A percentile compares a stretch with the other conserved stretches of the same genome.
These are phyloP conservation scores for Cyclostephanos tholiformis DNA, from an alignment of 108 stramenopile genomes.

Conservation along the genomic window DNA sequence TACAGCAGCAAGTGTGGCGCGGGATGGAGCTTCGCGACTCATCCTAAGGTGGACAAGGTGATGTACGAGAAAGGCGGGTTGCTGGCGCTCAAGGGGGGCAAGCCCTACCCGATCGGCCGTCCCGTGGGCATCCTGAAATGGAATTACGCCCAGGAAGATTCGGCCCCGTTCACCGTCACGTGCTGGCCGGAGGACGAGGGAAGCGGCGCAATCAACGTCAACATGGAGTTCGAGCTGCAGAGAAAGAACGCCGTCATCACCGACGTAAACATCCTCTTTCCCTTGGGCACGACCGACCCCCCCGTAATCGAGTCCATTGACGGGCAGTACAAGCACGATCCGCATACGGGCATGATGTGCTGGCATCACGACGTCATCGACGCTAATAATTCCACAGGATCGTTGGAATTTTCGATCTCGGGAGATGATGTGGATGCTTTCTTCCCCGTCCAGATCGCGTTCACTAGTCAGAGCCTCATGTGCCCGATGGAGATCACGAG, in stretches of 20 bases:
- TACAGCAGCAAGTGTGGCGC: constrained; percentile 55
- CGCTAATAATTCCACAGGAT: constrained; percentile 79
- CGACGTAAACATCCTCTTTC: constrained; percentile 94
- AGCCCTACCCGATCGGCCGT: constrained; percentile 92
- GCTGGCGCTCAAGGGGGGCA: constrained; percentile 91
- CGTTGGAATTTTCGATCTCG: constrained; percentile 91
- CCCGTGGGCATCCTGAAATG: constrained; percentile 95
- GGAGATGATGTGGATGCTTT: constrained; percentile 88
- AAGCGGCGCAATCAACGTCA: constrained; percentile 90
- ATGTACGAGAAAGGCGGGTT: constrained; percentile 87
- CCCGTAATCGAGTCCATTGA: constrained; percentile 88
- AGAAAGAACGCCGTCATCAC: constrained; percentile 79
- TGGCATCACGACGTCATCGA: constrained; percentile 96
- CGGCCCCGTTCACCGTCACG: constrained; percentile 94
- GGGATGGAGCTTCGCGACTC: constrained; percentile 91
- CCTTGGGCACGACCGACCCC: constrained; percentile 87
- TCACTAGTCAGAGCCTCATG: constrained; percentile 88
- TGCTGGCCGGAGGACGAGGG: constrained; percentile 99
- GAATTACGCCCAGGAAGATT: constrained; percentile 87
- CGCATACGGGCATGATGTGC: constrained; percentile 89
- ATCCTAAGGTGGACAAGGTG: constrained; percentile 97
- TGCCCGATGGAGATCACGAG: constrained; percentile 82
- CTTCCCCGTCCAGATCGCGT: constrained; percentile 95
- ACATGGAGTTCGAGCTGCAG: constrained; percentile 94
- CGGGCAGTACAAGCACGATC: constrained; percentile 92